Conservation (phyloP, 352 stramenopile species). For the Pythium plurisporium region DNA sequence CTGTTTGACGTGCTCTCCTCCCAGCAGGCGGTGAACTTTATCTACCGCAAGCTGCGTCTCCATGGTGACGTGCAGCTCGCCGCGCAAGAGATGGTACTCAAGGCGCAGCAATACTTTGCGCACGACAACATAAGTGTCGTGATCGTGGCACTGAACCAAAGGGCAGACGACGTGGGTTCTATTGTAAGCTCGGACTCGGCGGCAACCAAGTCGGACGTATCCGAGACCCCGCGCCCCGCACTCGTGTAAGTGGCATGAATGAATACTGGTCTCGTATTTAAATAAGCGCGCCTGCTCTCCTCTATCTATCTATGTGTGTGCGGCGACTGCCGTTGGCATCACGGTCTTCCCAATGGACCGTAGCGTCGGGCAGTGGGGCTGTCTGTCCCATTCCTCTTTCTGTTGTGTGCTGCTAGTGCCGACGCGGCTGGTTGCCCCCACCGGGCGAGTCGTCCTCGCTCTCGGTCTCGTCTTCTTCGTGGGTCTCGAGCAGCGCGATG, state of each 20-base stretch:
- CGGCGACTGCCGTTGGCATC: background rate
- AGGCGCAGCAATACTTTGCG: constrained; percentile 85
- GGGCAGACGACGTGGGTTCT: constrained; percentile 7
- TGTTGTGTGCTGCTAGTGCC: background rate
- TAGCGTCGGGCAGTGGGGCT: background rate
- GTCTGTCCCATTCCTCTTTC: constrained; percentile 11
- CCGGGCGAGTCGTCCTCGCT: constrained; percentile 18
- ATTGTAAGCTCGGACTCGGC: background rate
- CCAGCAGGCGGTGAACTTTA: constrained; percentile 90
- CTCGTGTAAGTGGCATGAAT: background rate
- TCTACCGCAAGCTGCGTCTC: constrained; percentile 79
- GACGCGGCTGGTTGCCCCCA: background rate
- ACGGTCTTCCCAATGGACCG: constrained; percentile 6
- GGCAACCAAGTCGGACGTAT: background rate
- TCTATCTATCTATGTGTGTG: background rate
- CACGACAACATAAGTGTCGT: constrained; percentile 91
- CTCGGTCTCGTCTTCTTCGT: constrained; percentile 33
- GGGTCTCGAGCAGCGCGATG: constrained; percentile 19
- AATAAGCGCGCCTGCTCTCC: background rate
- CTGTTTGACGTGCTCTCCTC: constrained; percentile 90
- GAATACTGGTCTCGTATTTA: constrained; percentile 2
- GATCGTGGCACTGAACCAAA: constrained; percentile 82
- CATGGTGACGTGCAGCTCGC: constrained; percentile 88
- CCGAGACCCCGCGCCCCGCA: background rate
- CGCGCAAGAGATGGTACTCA: constrained; percentile 83